phyloP scores from a whole-genome alignment of 2,329 filamentous ascomycete species.

The Penicillium paneum region DNA sequence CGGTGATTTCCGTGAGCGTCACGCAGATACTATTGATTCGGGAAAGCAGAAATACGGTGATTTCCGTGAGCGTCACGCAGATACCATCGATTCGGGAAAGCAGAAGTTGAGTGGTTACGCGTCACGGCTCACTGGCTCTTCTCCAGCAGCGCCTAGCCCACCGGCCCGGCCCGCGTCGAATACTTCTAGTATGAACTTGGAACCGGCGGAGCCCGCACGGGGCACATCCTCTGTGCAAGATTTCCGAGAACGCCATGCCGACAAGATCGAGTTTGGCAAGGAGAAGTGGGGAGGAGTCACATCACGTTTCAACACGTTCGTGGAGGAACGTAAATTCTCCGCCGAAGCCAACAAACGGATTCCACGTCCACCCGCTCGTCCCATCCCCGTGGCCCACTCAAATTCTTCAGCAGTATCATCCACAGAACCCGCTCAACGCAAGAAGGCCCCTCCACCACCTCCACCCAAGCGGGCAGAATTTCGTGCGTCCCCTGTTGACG shows the following conservation, averaged over 20 bases:
- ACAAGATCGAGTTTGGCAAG: conserved; percentile 62
- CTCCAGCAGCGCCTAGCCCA: conserved; percentile 4
- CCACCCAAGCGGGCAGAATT: conserved; percentile 55
- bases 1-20: conserved; percentile 64
- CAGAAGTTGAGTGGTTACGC: conserved; percentile 50
- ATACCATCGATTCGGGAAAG: conserved; percentile 58
- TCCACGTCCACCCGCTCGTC: conserved; percentile 24
- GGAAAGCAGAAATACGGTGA: conserved; percentile 57
- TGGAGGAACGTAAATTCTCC: conserved; percentile 40
- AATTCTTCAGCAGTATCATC: conserved; percentile 25
- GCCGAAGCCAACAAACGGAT: conserved; percentile 24
- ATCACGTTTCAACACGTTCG: conserved; percentile 47
- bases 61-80: conserved; percentile 8
- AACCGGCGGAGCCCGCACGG: conserved; percentile 21
- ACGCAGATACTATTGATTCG: conserved; percentile 65
- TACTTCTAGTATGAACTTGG: conserved; percentile 4
- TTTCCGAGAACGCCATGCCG: conserved; percentile 67
- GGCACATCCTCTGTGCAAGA: conserved; percentile 38
- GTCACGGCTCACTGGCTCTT: conserved; percentile 5
- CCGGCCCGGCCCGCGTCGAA: conserved; percentile 1
- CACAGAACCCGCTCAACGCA: conserved; percentile 27
- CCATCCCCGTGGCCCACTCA: conserved; percentile 9
- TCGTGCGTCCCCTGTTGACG: conserved; percentile 35
- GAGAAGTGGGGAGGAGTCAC: conserved; percentile 51
- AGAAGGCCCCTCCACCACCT: conserved; percentile 55